Evolutionary conservation across 768 basidiomycete genomes (phyloP).

Genomic region (Lentinus brumalis): DNA sequence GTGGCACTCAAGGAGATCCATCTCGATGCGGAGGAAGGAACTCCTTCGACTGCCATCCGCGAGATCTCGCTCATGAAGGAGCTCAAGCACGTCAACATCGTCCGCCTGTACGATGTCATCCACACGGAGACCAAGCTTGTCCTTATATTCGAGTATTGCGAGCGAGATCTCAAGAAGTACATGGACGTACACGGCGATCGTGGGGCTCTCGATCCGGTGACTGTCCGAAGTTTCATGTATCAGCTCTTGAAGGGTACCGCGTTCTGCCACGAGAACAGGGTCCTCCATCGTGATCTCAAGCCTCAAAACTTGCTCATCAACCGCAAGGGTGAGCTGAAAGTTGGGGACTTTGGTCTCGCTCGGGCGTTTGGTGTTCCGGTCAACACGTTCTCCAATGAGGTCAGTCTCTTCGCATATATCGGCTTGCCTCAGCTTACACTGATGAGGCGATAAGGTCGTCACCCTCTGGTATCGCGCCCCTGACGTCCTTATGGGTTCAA

Average conservation of each 20-base stretch:
- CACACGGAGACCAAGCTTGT: conserved; percentile 98
- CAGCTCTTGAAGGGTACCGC: conserved; percentile 96
- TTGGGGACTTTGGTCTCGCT: conserved; percentile 97
- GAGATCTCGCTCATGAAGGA: conserved; percentile 99
- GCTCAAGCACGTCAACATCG: conserved; percentile 98
- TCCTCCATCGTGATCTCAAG: conserved; percentile 96
- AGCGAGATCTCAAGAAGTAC: conserved; percentile 98
- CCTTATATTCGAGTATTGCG: conserved; percentile 97
- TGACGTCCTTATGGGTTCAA: conserved; percentile 93
- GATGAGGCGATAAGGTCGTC: conserved; percentile 69
- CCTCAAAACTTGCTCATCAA: conserved; percentile 99
- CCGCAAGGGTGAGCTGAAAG: conserved; percentile 92
- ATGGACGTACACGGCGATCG: conserved; percentile 99
- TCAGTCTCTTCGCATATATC: conserved; percentile 24
- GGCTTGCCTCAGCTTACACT: conserved; percentile 1
- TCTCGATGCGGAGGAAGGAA: conserved; percentile 98
- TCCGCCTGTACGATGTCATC: conserved; percentile 97
- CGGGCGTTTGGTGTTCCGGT: conserved; percentile 98
- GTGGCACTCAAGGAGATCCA: conserved; percentile 99
- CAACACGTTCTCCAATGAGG: conserved; percentile 99
- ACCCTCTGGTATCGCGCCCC: conserved; percentile 99
- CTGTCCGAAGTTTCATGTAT: conserved; percentile 95
- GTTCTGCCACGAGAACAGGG: conserved; percentile 98
- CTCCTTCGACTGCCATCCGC: conserved; percentile 96
- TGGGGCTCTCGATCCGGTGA: conserved; percentile 87